Conservation (phyloP, 371 early-diverging fungal genomes). For the Apophysomyces ossiformis region DNA sequence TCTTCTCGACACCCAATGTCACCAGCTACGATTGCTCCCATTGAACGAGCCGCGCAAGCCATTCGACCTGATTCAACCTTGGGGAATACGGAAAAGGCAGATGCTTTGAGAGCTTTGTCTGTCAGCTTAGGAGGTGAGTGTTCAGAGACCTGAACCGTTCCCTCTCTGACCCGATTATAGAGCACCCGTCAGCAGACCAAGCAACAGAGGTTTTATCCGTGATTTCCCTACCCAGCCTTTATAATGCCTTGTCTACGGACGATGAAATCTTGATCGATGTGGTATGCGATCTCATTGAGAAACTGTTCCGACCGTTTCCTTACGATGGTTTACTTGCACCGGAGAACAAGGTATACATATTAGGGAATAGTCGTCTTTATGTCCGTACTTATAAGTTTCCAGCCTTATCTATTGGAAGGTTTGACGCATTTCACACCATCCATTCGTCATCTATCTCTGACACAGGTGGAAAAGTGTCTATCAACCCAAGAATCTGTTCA, state of each 20-base stretch:
- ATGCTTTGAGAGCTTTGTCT: constrained; percentile 34
- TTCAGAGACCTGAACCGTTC: not conserved
- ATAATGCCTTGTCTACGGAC: constrained; percentile 29
- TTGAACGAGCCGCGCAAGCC: constrained; percentile 34
- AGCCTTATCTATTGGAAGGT: constrained; percentile 50
- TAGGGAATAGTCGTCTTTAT: not conserved
- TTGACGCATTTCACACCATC: constrained; percentile 47
- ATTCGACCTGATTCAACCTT: constrained; percentile 23
- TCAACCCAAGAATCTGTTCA: constrained; percentile 20
- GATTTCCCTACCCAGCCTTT: constrained; percentile 35
- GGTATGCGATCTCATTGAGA: constrained; percentile 35
- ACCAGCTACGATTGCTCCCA: constrained; percentile 20
- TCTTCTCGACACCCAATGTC: constrained; percentile 23
- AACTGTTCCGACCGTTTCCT: constrained; percentile 35
- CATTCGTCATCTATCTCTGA: constrained; percentile 45
- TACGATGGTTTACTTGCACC: constrained; percentile 28
- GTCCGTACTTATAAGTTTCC: not conserved
- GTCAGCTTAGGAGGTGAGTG: constrained; percentile 33
- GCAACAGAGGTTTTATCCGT: constrained; percentile 28
- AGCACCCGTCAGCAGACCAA: constrained; percentile 24
- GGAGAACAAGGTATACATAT: constrained; percentile 26
- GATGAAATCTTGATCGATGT: constrained; percentile 28
- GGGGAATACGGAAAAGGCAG: constrained; percentile 30
- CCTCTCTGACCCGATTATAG: constrained; percentile 13
- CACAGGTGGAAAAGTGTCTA: constrained; percentile 52